Evolutionary conservation across 148 eudicot species (phyloP).

Genomic region (Dysphania ambrosioides): DNA sequence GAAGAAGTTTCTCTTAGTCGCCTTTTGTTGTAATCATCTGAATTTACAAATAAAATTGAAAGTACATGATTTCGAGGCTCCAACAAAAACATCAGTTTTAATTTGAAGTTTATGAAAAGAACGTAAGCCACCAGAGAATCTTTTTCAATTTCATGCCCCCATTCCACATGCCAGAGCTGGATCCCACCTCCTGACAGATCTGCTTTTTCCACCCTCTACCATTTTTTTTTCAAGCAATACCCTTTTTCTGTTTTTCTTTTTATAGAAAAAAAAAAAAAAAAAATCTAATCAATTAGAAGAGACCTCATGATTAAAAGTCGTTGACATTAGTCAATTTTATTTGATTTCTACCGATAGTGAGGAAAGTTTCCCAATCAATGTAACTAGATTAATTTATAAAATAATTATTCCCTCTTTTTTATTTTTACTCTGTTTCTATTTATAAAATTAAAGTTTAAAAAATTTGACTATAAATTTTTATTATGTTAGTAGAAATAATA

Average conservation of each 20-base stretch:
- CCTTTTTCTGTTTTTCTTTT: background rate
- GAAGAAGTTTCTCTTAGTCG: background rate
- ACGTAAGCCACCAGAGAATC: conserved; percentile 22
- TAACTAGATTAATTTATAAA: too few species aligned
- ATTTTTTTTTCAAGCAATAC: background rate
- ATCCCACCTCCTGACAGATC: conserved; percentile 45
- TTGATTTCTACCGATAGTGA: background rate
- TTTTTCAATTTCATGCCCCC: conserved; percentile 34
- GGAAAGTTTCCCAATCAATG: background rate
- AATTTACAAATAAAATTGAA: background rate
- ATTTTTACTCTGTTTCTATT: too few species aligned
- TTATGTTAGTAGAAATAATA: too few species aligned
- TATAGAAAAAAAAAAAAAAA: too few species aligned
- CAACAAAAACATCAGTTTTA: too few species aligned
- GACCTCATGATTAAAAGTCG: conserved; percentile 22
- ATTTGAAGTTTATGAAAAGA: conserved; percentile 5
- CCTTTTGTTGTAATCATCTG: background rate
- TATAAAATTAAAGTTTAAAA: too few species aligned
- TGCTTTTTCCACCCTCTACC: conserved; percentile 5
- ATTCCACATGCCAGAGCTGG: conserved; percentile 44
- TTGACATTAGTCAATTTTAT: conserved; percentile 26
- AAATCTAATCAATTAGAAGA: background rate
- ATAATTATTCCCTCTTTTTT: too few species aligned
- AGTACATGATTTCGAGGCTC: background rate
- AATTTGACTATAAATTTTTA: too few species aligned